These are phyloP conservation scores for Cladosporium phlei DNA, from an alignment of 2,329 filamentous ascomycete species.

Conservation along the genomic window DNA sequence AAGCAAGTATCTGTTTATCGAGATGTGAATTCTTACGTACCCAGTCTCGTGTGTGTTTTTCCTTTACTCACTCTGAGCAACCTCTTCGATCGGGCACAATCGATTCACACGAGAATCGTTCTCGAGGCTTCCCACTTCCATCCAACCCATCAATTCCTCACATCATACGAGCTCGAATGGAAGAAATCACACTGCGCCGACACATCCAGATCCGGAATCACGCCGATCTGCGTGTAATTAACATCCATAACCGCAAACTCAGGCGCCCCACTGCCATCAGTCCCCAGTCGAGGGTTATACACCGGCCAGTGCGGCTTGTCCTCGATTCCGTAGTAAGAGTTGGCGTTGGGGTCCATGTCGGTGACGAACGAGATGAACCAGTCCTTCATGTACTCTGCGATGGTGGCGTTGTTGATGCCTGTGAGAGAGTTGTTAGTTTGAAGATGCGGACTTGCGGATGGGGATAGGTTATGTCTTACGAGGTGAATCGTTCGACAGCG, in stretches of 20 bases:
- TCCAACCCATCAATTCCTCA: conserved; percentile 16
- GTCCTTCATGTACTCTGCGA: conserved; percentile 32
- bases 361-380: conserved; percentile 34
- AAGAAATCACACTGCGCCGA: conserved; percentile 24
- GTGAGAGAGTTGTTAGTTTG: neutral
- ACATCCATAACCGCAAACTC: conserved; percentile 22
- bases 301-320: conserved; percentile 28
- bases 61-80: no score
- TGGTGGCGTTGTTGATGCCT: conserved; percentile 27
- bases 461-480: neutral
- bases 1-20: no score
- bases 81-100: no score
- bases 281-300: conserved; percentile 19
- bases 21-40: no score
- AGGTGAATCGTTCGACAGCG: conserved; percentile 6
- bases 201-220: conserved; percentile 20
- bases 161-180: conserved; percentile 22
- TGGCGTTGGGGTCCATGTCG: conserved; percentile 31
- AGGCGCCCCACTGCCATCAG: neutral
- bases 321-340: neutral
- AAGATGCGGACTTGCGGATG: neutral
- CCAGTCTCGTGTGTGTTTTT: no score
- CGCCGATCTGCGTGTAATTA: conserved; percentile 22
- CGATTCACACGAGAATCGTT: no score
- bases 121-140: no score